Conservation (phyloP, 2,329 filamentous ascomycete genomes). For the Beauveria sp. region DNA sequence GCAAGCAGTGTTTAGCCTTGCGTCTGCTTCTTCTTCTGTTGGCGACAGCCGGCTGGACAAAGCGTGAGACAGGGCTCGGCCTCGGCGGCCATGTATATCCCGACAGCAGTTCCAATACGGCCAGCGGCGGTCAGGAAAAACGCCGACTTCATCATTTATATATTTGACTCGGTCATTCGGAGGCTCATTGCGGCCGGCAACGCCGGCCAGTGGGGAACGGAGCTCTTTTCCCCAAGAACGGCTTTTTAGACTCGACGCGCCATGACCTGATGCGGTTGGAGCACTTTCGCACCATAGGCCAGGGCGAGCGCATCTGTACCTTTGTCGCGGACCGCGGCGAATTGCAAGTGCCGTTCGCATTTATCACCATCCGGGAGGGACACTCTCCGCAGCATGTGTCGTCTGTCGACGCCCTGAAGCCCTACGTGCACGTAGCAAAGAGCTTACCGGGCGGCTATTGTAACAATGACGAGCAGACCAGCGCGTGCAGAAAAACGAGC, state of each 20-base stretch:
- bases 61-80: not conserved
- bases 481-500: not conserved
- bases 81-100: not conserved
- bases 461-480: constrained; percentile 16
- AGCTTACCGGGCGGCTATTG: constrained; percentile 2
- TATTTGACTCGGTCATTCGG: constrained; percentile 23
- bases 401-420: constrained; percentile 1
- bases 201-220: constrained; percentile 21
- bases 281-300: constrained; percentile 16
- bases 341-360: constrained; percentile 1
- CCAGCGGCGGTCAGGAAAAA: constrained; percentile 16
- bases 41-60: not conserved
- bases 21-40: too few species aligned
- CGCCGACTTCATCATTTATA: constrained; percentile 22
- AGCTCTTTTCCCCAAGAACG: constrained; percentile 19
- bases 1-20: not conserved
- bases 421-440: constrained; percentile 3
- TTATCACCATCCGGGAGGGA: constrained; percentile 5
- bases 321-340: constrained; percentile 20
- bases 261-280: constrained; percentile 19
- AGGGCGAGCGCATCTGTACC: constrained; percentile 18
- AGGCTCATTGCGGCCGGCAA: constrained; percentile 21
- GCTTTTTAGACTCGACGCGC: constrained; percentile 16
- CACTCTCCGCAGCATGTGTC: constrained; percentile 14
- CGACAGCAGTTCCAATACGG: constrained; percentile 18